phyloP scores from a whole-genome alignment of 176 grass and related monocot species.

The Eleusine coracana region DNA sequence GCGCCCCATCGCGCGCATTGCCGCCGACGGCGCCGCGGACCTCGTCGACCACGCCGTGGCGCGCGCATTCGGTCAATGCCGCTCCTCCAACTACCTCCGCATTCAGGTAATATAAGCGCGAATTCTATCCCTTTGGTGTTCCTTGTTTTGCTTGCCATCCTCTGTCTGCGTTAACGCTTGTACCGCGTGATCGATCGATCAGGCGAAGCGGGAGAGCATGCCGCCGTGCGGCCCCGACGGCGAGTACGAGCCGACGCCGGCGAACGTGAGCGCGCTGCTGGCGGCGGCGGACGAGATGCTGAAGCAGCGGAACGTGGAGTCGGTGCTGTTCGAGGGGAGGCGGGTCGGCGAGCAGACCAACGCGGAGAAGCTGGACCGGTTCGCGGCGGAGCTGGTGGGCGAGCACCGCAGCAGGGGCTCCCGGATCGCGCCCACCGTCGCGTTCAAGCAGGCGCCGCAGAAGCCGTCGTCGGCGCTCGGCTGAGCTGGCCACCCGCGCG shows the following conservation, averaged over 20 bases:
- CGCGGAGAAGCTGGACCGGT: conserved; percentile 87
- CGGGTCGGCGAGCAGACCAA: conserved; percentile 76
- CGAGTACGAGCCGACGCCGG: conserved; percentile 66
- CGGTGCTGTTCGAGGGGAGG: conserved; percentile 89
- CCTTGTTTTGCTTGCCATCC: neutral
- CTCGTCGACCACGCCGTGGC: conserved; percentile 98
- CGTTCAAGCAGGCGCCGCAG: conserved; percentile 75
- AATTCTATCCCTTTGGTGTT: neutral
- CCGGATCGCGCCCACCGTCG: conserved; percentile 92
- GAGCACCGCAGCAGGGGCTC: conserved; percentile 77
- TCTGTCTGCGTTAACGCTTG: neutral
- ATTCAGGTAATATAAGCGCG: conserved; percentile 65
- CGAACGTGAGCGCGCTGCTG: conserved; percentile 62
- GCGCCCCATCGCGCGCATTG: conserved; percentile 83
- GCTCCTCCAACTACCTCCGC: conserved; percentile 82
- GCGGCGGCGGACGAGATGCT: conserved; percentile 84
- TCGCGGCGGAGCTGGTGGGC: conserved; percentile 73
- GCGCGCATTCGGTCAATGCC: conserved; percentile 87
- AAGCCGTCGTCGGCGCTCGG: conserved; percentile 31
- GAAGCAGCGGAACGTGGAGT: conserved; percentile 93
- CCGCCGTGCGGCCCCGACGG: conserved; percentile 51
- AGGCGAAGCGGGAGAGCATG: conserved; percentile 68
- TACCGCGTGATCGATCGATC: conserved; percentile 3
- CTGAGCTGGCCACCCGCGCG: conserved; percentile 12
- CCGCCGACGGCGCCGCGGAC: conserved; percentile 86